Conservation (phyloP, 2,329 filamentous ascomycete species). For the Fusarium acutatum region DNA sequence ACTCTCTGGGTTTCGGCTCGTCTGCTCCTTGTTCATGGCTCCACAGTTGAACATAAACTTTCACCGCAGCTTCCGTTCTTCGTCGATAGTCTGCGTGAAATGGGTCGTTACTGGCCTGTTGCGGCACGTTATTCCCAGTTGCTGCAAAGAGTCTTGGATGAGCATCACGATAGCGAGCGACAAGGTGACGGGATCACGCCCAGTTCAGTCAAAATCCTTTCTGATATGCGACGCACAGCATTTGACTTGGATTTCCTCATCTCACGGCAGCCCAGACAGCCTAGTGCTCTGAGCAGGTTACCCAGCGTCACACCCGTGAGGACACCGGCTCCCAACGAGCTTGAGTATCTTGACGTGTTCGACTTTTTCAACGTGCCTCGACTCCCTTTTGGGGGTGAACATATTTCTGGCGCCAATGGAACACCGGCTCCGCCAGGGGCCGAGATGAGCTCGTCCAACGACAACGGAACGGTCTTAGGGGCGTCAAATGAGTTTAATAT, state of each 20-base stretch:
- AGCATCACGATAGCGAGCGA: slow-evolving; percentile 81
- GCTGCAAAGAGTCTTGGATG: slow-evolving; percentile 83
- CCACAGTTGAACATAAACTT: slow-evolving; percentile 85
- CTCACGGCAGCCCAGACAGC: slow-evolving; percentile 75
- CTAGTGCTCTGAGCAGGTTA: slow-evolving; percentile 55
- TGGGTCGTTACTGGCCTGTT: slow-evolving; percentile 87
- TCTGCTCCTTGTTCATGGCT: slow-evolving; percentile 86
- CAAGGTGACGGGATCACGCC: slow-evolving; percentile 80
- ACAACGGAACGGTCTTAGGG: slow-evolving; percentile 39
- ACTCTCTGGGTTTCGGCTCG: slow-evolving; percentile 92
- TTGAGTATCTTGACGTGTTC: slow-evolving; percentile 92
- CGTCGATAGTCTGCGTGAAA: slow-evolving; percentile 80
- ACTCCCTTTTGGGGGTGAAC: slow-evolving; percentile 61
- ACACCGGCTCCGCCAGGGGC: slow-evolving; percentile 31
- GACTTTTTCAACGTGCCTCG: slow-evolving; percentile 94
- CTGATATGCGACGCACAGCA: slow-evolving; percentile 90
- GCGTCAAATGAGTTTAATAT: slow-evolving; percentile 75
- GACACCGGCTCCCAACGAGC: slow-evolving; percentile 79
- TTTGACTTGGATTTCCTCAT: slow-evolving; percentile 93
- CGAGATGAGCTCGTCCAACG: slow-evolving; percentile 43
- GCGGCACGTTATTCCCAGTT: slow-evolving; percentile 83
- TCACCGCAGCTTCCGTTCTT: slow-evolving; percentile 83
- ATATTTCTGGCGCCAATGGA: slow-evolving; percentile 32
- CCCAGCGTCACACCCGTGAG: slow-evolving; percentile 67
- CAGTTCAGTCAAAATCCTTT: slow-evolving; percentile 84